Conservation (phyloP, 306 rosid species). For the Clitoria ternatea region DNA sequence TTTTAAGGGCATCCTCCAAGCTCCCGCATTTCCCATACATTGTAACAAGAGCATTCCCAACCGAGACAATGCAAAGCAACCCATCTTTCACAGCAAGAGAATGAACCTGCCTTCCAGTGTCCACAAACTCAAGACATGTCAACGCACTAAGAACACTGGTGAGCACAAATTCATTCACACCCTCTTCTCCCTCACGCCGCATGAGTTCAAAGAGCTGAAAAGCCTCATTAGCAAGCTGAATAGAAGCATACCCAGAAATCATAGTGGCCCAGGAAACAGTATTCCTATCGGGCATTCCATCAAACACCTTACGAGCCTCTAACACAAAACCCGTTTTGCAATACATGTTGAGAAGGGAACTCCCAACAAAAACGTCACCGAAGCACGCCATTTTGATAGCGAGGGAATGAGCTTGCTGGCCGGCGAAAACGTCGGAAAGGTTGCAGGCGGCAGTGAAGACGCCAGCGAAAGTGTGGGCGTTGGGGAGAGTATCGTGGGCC, state of each 20-base stretch:
- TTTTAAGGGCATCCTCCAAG: slow-evolving; percentile 63
- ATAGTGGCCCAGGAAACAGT: slow-evolving; percentile 79
- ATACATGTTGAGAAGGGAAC: slow-evolving; percentile 62
- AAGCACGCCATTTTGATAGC: slow-evolving; percentile 49
- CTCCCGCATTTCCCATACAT: slow-evolving; percentile 81
- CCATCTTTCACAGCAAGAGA: slow-evolving; percentile 61
- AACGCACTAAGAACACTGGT: slow-evolving; percentile 70
- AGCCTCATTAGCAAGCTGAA: slow-evolving; percentile 45
- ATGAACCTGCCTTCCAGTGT: slow-evolving; percentile 64
- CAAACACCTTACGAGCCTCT: slow-evolving; percentile 74
- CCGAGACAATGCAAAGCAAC: slow-evolving; percentile 52
- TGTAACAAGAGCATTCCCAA: slow-evolving; percentile 70
- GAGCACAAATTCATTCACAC: slow-evolving; percentile 47
- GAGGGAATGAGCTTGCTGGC: slow-evolving; percentile 49
- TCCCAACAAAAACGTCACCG: slow-evolving; percentile 68
- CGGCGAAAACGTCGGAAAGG: slow-evolving; percentile 25
- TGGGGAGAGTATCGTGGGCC: slow-evolving; percentile 36
- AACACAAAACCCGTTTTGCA: slow-evolving; percentile 49
- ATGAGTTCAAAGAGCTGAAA: slow-evolving; percentile 40
- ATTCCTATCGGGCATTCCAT: slow-evolving; percentile 57
- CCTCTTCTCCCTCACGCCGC: slow-evolving; percentile 34
- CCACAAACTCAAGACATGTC: slow-evolving; percentile 27
- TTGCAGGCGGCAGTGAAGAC: slow-evolving; percentile 53
- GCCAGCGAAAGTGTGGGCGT: slow-evolving; percentile 67
- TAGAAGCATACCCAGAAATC: slow-evolving; percentile 68